These are phyloP conservation scores for Cordyceps javanica DNA, from an alignment of 2,329 filamentous ascomycete genomes.

Conservation along the genomic window DNA sequence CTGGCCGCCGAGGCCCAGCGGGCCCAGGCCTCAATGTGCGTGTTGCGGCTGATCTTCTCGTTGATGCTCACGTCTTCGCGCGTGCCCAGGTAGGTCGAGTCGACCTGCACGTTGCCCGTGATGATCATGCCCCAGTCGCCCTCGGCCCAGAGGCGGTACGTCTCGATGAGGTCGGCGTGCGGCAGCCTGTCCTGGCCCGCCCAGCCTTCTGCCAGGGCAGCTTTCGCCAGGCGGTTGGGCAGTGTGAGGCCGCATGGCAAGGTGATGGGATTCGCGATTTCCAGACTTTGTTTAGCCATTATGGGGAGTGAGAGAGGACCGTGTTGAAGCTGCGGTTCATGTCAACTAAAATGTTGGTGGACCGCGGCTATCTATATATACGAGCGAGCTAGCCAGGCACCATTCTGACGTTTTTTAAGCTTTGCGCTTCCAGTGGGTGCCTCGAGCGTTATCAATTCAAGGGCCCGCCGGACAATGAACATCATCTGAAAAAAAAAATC, in stretches of 20 bases:
- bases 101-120: slow-evolving; percentile 44
- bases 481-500: neutral
- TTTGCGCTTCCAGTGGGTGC: neutral
- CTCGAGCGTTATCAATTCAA: neutral
- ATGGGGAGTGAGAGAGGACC: neutral
- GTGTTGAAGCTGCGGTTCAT: neutral
- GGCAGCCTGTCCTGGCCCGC: slow-evolving; percentile 37
- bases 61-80: slow-evolving; percentile 28
- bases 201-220: slow-evolving; percentile 44
- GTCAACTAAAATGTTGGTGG: neutral
- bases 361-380: neutral
- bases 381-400: neutral
- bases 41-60: slow-evolving; percentile 19
- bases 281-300: neutral
- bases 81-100: slow-evolving; percentile 30
- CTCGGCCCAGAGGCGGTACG: slow-evolving; percentile 48
- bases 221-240: slow-evolving; percentile 47
- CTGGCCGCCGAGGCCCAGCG: slow-evolving; percentile 28
- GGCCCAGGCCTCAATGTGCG: slow-evolving; percentile 31
- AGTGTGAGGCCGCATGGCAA: slow-evolving; percentile 50
- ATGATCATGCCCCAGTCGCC: slow-evolving; percentile 48
- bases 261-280: slow-evolving; percentile 32
- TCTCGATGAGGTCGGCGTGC: slow-evolving; percentile 32
- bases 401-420: neutral
- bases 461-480: neutral